Evolutionary conservation across 2,329 filamentous ascomycete genomes (phyloP).

Genomic region (Alternaria triticimaculans): DNA sequence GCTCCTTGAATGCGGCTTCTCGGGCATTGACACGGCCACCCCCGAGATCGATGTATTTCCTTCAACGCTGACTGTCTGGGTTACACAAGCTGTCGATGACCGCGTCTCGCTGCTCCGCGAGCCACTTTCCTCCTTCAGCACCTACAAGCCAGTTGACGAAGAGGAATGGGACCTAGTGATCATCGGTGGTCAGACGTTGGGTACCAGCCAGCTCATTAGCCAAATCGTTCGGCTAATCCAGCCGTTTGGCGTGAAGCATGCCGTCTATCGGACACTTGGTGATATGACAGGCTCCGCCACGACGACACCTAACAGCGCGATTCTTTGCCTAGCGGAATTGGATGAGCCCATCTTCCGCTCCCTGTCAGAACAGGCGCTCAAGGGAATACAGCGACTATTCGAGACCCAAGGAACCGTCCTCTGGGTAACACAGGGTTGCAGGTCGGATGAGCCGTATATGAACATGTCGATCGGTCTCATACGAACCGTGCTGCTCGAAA

Average conservation of each 20-base stretch:
- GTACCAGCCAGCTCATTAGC: not conserved
- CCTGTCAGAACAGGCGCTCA: not conserved
- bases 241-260: not conserved
- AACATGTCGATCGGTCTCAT: not conserved
- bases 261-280: slow-evolving; percentile 1
- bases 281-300: not conserved
- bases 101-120: slow-evolving; percentile 3
- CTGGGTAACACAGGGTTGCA: not conserved
- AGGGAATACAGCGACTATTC: not conserved
- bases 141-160: not conserved
- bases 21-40: not conserved
- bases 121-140: not conserved
- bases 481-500: not conserved
- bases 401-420: not conserved
- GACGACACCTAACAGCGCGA: not conserved
- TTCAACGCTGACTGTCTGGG: not conserved
- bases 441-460: not conserved
- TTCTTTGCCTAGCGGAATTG: slow-evolving; percentile 9
- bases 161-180: not conserved
- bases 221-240: not conserved
- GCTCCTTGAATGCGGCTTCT: not conserved
- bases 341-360: not conserved
- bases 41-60: not conserved
- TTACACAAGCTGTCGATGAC: slow-evolving; percentile 6
- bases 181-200: not conserved